phyloP scores from a whole-genome alignment of 495 filamentous ascomycete genomes.

The Cercophora samala region DNA sequence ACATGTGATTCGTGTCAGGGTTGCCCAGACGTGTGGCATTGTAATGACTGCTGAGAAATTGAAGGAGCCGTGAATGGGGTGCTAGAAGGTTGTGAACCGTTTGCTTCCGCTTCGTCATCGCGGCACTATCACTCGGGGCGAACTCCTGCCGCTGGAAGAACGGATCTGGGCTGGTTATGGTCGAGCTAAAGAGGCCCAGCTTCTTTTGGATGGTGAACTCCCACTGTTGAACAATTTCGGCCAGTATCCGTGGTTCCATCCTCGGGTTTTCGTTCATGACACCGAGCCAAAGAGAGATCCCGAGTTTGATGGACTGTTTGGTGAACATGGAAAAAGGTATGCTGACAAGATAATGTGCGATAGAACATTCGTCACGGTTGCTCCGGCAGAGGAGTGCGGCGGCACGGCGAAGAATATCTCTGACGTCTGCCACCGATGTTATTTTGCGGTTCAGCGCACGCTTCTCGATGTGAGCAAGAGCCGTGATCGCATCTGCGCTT shows the following conservation, averaged over 20 bases:
- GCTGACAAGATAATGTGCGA: slow-evolving; percentile 79
- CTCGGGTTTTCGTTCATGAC: slow-evolving; percentile 94
- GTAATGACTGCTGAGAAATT: slow-evolving; percentile 91
- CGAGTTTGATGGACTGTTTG: slow-evolving; percentile 91
- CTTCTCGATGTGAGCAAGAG: slow-evolving; percentile 64
- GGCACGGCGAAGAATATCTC: slow-evolving; percentile 75
- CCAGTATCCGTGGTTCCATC: slow-evolving; percentile 76
- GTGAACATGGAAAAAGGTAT: slow-evolving; percentile 91
- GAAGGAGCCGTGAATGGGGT: slow-evolving; percentile 80
- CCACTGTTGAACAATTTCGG: slow-evolving; percentile 83
- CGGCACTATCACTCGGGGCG: slow-evolving; percentile 78
- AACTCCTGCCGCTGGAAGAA: slow-evolving; percentile 91
- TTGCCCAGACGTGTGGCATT: slow-evolving; percentile 81
- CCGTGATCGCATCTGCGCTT: slow-evolving; percentile 53
- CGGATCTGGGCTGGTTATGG: slow-evolving; percentile 76
- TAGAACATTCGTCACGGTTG: slow-evolving; percentile 65
- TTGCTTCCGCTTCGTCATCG: slow-evolving; percentile 71
- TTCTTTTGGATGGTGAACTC: slow-evolving; percentile 70
- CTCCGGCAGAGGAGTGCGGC: slow-evolving; percentile 79
- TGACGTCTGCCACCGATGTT: slow-evolving; percentile 69
- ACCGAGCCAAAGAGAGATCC: slow-evolving; percentile 91
- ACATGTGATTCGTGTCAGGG: slow-evolving; percentile 72
- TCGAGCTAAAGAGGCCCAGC: slow-evolving; percentile 75
- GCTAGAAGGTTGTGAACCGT: slow-evolving; percentile 72
- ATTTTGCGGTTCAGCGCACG: slow-evolving; percentile 61